Base-by-base conservation (phyloP, 2,329 filamentous ascomycete species). In the Arthrobotrys sinensis region DNA sequence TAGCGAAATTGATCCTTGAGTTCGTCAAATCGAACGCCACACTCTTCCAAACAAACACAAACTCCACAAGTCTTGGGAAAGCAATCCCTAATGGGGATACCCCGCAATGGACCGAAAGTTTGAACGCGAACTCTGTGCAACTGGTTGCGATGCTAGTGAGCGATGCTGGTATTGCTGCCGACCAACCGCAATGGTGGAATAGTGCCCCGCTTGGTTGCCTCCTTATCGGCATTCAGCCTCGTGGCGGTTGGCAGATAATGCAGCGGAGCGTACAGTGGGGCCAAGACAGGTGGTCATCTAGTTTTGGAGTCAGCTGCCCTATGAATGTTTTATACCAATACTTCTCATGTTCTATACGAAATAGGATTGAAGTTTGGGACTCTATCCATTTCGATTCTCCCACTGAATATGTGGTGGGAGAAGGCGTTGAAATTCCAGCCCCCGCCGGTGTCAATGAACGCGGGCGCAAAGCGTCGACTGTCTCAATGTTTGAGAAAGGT, bases 241-340 rank as follows among this genome's bases (percentile, higher is more conserved):
- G 72, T 10, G 72, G 72, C n/a, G 64, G 72, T 5, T 76, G 72
- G 72, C 72, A 76, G 66, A 69, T 76, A 48, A 43, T 76, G 34
- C 72, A 76, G 50, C 53, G 72, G 8, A 40, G 53, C 7, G 72
- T 76, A 11, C 72, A 76, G 28, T 76, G 72, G 72, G 72, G 72
- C 12, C 52, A 76, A 46, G 72, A 76, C 32, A 43, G 38, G 7
- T 69, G 63, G 57, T 62, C 72, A 1, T 43, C 53, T 11, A 69
- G 64, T 43, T 76, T 76, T 38, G 72, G 72, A 21, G 72, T 76
- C 10, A 40, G 32, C 34, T 76, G 72, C 32, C 57, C 72, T 2
- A 60, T 36, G 19, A 65, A 67, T 16, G 46, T 69, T 12, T 43
- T 76, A 14, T 76, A 76, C 34, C 48, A 65, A n/a, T 76, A 76